Conservation (phyloP, 208 protist genomes). For the Wallacemonas sp. region DNA sequence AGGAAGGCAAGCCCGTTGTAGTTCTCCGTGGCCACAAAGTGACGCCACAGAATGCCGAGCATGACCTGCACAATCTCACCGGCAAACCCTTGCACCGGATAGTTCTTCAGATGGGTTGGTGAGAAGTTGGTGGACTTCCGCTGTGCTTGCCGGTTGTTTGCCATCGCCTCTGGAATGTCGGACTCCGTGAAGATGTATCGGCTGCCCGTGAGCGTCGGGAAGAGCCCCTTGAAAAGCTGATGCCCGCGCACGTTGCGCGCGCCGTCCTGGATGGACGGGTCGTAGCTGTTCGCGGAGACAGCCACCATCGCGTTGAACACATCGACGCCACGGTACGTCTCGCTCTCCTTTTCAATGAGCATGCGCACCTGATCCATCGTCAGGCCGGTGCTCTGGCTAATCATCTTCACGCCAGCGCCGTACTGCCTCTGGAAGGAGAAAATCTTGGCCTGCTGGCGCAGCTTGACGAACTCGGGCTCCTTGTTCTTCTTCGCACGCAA, state of each 20-base stretch:
- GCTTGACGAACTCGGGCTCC: slow-evolving; percentile 91
- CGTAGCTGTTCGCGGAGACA: slow-evolving; percentile 89
- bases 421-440: slow-evolving; percentile 95
- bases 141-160: slow-evolving; percentile 32
- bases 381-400: slow-evolving; percentile 90
- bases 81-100: slow-evolving; percentile 94
- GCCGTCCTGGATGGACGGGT: slow-evolving; percentile 86
- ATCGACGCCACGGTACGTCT: slow-evolving; percentile 88
- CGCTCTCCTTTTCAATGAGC: slow-evolving; percentile 91
- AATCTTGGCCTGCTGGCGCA: slow-evolving; percentile 93
- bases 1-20: slow-evolving; percentile 90
- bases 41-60: slow-evolving; percentile 90
- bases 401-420: slow-evolving; percentile 91
- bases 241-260: slow-evolving; percentile 84
- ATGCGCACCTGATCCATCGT: slow-evolving; percentile 90
- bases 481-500: slow-evolving; percentile 91
- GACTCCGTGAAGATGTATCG: slow-evolving; percentile 92
- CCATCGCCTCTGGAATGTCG: slow-evolving; percentile 80
- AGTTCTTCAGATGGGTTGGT: slow-evolving; percentile 93
- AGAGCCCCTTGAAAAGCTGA: slow-evolving; percentile 93
- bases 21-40: slow-evolving; percentile 85
- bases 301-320: slow-evolving; percentile 91
- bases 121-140: slow-evolving; percentile 92
- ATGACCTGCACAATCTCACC: slow-evolving; percentile 94
- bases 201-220: slow-evolving; percentile 89